Evolutionary conservation across 495 filamentous ascomycete genomes (phyloP).

Genomic region (Neurospora africana): DNA sequence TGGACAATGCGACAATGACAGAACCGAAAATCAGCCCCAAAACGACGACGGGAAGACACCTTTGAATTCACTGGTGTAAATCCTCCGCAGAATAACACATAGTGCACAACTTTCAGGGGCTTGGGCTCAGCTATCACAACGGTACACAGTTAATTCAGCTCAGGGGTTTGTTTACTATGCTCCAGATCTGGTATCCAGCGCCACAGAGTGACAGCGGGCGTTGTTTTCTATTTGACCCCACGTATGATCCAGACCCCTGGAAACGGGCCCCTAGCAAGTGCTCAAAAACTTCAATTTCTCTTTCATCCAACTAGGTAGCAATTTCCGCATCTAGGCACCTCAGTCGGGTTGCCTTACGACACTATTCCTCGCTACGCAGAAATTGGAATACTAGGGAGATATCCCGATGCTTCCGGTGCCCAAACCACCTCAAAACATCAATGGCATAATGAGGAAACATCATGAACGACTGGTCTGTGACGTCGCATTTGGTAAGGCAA

Average conservation of each 20-base stretch:
- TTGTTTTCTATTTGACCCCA: neutral
- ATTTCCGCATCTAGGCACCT: neutral
- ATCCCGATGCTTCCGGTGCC: neutral
- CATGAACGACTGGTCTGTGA: neutral
- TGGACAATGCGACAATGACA: neutral
- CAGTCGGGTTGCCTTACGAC: neutral
- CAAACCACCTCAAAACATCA: neutral
- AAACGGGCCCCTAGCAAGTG: neutral
- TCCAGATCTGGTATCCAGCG: neutral
- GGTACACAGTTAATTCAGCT: neutral
- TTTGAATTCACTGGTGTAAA: neutral
- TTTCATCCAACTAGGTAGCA: neutral
- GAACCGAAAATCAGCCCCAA: neutral
- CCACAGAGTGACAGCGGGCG: neutral
- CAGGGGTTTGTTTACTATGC: neutral
- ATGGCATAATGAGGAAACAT: neutral
- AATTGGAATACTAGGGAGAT: neutral
- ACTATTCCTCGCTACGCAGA: neutral
- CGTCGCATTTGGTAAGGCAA: neutral
- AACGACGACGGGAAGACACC: neutral
- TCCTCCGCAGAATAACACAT: neutral
- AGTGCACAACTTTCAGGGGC: neutral
- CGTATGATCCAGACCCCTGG: neutral
- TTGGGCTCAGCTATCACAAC: neutral
- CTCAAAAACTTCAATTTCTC: neutral